phyloP scores from a whole-genome alignment of 106 monocot genomes.

The Dactylorhiza incarnata region DNA sequence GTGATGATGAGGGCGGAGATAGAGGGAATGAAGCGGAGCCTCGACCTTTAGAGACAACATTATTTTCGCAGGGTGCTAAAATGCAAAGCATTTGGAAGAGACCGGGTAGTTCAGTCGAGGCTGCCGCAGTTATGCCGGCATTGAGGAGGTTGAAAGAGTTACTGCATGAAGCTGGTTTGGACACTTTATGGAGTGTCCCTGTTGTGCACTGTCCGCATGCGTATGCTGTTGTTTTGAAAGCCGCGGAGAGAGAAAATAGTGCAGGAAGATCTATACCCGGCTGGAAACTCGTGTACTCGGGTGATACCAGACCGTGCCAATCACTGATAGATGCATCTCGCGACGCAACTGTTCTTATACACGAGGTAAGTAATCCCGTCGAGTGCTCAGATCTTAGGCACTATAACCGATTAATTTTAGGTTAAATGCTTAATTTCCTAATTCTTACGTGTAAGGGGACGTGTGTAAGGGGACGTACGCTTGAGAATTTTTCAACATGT shows the following conservation, averaged over 20 bases:
- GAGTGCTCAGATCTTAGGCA: too few relatives aligned
- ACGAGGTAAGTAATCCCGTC: conserved; percentile 47
- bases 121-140: conserved; percentile 18
- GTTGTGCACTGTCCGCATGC: conserved; percentile 95
- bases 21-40: neutral
- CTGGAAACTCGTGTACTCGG: conserved; percentile 97
- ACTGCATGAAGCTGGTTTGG: conserved; percentile 56
- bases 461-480: too few relatives aligned
- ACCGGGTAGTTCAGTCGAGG: conserved; percentile 53
- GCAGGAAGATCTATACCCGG: conserved; percentile 64
- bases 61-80: conserved; percentile 49
- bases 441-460: too few relatives aligned
- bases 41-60: conserved; percentile 14
- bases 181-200: conserved; percentile 75
- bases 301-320: conserved; percentile 91
- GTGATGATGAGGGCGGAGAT: neutral
- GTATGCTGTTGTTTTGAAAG: conserved; percentile 77
- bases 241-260: conserved; percentile 38
- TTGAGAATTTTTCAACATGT: too few relatives aligned
- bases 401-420: too few relatives aligned
- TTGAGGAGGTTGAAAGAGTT: conserved; percentile 48
- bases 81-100: conserved; percentile 77
- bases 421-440: too few relatives aligned
- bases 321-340: conserved; percentile 68
- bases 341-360: conserved; percentile 88